Conservation (phyloP, 192 early-diverging fungal species). For the Backusella westeae region DNA sequence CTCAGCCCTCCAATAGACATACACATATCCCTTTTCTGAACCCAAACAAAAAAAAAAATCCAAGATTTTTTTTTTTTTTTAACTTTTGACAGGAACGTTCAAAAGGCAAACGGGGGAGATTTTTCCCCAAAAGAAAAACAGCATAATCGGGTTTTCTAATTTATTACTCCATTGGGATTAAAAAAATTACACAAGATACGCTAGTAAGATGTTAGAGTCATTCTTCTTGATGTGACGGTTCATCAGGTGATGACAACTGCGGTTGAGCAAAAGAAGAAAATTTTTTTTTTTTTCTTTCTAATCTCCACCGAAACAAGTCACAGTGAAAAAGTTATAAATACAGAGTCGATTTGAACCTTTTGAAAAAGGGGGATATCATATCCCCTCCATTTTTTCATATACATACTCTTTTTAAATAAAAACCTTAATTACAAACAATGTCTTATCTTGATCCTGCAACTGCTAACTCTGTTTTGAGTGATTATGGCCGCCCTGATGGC, state of each 20-base stretch:
- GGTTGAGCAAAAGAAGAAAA: background rate
- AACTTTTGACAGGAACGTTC: background rate
- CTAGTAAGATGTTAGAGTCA: background rate
- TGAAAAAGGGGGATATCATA: background rate
- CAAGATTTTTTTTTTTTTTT: background rate
- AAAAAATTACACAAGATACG: background rate
- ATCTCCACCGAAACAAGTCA: background rate
- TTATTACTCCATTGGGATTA: background rate
- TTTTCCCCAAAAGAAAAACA: background rate
- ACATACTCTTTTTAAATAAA: slow-evolving; percentile 2
- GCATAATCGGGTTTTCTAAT: background rate
- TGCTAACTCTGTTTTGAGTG: slow-evolving; percentile 1
- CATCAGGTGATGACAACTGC: background rate
- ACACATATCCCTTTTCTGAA: background rate
- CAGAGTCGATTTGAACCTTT: background rate
- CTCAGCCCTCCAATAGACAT: background rate
- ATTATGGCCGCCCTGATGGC: slow-evolving; percentile 65
- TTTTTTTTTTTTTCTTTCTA: background rate
- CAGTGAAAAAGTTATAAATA: background rate
- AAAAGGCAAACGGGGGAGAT: background rate
- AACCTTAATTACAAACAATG: background rate
- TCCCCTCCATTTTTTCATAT: slow-evolving; percentile 8
- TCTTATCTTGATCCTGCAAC: slow-evolving; percentile 2
- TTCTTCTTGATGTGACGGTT: background rate
- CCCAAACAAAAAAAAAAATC: background rate